Evolutionary conservation across 148 eudicot species (phyloP), one percentile per base, ranked within the genome.

Genomic region (Bassia scoparia): DNA sequence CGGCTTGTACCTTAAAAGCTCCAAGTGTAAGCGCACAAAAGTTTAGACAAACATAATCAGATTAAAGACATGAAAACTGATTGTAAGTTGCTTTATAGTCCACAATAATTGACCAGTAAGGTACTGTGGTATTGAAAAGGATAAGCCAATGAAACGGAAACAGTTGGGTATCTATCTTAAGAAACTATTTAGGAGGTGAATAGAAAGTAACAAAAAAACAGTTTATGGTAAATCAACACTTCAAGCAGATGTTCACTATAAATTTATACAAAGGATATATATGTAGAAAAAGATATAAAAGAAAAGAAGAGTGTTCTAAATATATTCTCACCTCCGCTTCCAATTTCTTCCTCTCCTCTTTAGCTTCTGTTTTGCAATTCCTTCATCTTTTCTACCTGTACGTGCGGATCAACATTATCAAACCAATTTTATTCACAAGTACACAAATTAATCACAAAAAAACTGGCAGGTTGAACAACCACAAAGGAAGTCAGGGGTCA

Each of bases 321-420:
- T n/a, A 29, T 15, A 74, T 27, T 76, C 90, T 86, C 80, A 95
- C 99, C 97, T 95, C 99, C 27, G 88, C 80, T 85, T 91, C 96
- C 75, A 91, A 79, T 83, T 68, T 89, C 81, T 79, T 86, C 76
- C 80, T 83, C 86, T 91, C 99, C 81, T 95, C 97, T 81, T 87
- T 91, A 58, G 90, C 97, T 95, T 95, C 69, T 81, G 81, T 81
- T 89, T 95, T 72, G 99, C 99, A 74, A 95, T 91, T 78, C 93
- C 84, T 89, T 91, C 99, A 95, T 91, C 84, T 88, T 89, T 64
- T 89, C 96, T 21, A 95, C 94, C 99, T 95, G 90, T 83, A 86
- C 23, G 68, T 33, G 31, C 20, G 54, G 64, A 21, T 65, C 56
- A 46, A 65, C 52, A 77, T 33, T 65, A 11, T 24, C 20, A 27